Base-by-base conservation (phyloP, 1,139 yeast genomes). In the Candida pseudoviswanathii region DNA sequence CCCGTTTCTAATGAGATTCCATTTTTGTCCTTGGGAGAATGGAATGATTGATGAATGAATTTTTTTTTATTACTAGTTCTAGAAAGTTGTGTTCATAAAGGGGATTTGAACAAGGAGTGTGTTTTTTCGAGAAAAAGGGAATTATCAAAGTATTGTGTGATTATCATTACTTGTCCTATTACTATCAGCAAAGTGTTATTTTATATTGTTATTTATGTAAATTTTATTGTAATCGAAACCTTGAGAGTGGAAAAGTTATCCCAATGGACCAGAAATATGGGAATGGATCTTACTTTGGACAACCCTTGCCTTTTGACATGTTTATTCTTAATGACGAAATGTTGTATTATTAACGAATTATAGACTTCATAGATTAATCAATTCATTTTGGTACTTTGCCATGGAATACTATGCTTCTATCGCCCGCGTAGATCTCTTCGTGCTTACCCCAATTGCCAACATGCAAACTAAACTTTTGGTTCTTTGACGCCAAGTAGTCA, bases 391-490 rank as follows among this genome's bases (percentile, higher is more conserved):
- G 40, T 5, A n/a, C 3, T 22, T 37, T 24, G 6, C 46, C 46
- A 44, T 32, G 32, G 27, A 51, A 49, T 11, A 51, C 40, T 16
- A 26, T 31, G 3, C 26, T 36, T 27, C 54, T 44, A n/a, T 46
- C 4, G 1, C 34, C 24, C 8, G 51, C 53, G 50, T 66, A 70
- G 10, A 72, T 68, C 44, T 67, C 64, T 51, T 72, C 75, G 45
- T 73, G 78, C 31, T 46, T 43, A 3, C 77, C 78, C 64, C 64
- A 72, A 3, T 56, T 41, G 2, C 65, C 73, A 3, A 46, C 45
- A 9, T 44, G 27, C 5, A 56, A 48, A n/a, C 37, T 44, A 37
- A 50, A 55, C 2, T 48, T 40, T 10, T 60, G 46, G 0, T 44
- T 45, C 2, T 45, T 45, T 0, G 26, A 11, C 7, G 54, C 46